phyloP scores from a whole-genome alignment of 345 rosid species.

The Kernera saxatilis region DNA sequence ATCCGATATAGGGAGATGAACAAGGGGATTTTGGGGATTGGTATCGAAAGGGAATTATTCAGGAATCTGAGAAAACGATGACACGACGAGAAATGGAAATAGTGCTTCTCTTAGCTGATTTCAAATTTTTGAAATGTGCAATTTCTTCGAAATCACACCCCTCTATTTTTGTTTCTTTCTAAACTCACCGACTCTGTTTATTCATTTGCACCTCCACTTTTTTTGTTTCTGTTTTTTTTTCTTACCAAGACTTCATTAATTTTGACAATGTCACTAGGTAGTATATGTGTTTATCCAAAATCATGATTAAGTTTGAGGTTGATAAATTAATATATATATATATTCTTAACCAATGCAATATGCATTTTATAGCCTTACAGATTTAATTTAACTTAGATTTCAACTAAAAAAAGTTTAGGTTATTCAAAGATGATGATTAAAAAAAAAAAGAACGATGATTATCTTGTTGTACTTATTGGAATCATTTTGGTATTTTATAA shows the following conservation, averaged over 20 bases:
- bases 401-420: too few relatives aligned
- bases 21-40: neutral
- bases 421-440: too few relatives aligned
- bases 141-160: neutral
- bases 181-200: conserved; percentile 6
- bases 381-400: too few relatives aligned
- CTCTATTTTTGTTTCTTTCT: neutral
- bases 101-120: conserved; percentile 27
- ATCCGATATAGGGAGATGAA: conserved; percentile 10
- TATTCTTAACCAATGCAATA: neutral
- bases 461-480: neutral
- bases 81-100: conserved; percentile 24
- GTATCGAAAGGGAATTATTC: conserved; percentile 26
- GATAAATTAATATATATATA: neutral
- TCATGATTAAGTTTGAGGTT: neutral
- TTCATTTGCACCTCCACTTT: neutral
- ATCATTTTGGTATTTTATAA: too few relatives aligned
- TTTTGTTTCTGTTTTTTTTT: neutral
- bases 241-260: neutral
- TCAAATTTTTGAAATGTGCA: conserved; percentile 19
- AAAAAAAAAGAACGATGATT: too few relatives aligned
- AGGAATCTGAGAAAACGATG: conserved; percentile 34
- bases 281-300: neutral
- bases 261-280: neutral
- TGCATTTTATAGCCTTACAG: neutral